Conservation (phyloP, 176 grass and related monocot species). For the Typha latifolia region DNA sequence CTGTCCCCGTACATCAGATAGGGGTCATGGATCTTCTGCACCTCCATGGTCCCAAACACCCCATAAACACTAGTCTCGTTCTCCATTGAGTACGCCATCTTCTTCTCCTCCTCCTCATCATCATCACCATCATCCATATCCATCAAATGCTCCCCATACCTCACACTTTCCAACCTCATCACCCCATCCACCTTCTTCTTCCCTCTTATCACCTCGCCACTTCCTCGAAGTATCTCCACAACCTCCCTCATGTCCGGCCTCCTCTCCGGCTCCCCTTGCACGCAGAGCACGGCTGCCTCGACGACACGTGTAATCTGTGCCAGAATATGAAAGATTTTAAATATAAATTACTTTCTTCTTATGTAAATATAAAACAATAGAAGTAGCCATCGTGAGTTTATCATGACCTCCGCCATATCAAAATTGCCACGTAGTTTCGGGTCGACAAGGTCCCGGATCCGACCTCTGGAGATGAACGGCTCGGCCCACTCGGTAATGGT, state of each 20-base stretch:
- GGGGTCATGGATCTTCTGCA: constrained; percentile 40
- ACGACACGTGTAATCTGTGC: background rate
- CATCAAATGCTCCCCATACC: constrained; percentile 40
- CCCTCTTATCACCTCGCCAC: background rate
- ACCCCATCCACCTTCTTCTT: constrained; percentile 1
- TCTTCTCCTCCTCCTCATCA: constrained; percentile 8
- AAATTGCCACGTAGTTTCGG: background rate
- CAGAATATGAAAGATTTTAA: too few species aligned
- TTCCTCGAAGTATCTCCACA: constrained; percentile 4
- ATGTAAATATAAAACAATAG: too few species aligned
- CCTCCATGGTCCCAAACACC: constrained; percentile 38
- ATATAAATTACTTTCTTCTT: too few species aligned
- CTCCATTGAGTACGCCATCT: constrained; percentile 31
- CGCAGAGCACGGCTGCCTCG: constrained; percentile 12
- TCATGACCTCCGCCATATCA: too few species aligned
- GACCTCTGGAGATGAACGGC: constrained; percentile 7
- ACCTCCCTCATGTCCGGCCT: constrained; percentile 17
- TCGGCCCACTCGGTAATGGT: constrained; percentile 25
- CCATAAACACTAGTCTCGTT: constrained; percentile 50
- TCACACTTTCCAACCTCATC: constrained; percentile 40
- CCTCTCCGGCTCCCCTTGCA: constrained; percentile 16
- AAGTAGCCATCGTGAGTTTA: too few species aligned
- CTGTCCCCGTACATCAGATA: constrained; percentile 26
- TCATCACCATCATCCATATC: constrained; percentile 37
- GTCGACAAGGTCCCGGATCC: constrained; percentile 10